Evolutionary conservation across 106 monocot genomes (phyloP), one percentile per base, ranked within the genome.

Genomic region (Dioscorea zingiberensis): DNA sequence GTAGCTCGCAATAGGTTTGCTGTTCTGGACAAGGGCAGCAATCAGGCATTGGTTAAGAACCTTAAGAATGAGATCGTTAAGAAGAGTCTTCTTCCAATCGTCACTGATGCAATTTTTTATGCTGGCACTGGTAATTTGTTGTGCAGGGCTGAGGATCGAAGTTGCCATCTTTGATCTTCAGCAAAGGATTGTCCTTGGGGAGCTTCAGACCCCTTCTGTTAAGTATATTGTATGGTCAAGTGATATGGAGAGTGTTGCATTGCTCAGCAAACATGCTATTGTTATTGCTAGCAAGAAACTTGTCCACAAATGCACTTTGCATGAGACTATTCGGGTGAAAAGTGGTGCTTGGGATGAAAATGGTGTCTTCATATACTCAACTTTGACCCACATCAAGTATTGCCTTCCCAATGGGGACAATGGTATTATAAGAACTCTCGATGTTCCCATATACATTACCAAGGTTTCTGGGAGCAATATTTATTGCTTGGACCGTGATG

Each of bases 301-400:
- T 63, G 62, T 67, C n/a, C 80, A 80, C 46, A 25, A 32, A 3
- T 86, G 81, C 55, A 86, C 86, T 3, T 78, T 86, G 47, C 81
- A 86, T 67, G 86, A 86, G 62, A 79, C 86, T 9, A 86, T 86
- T 51, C 78, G 82, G 48, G 78, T 86, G 30, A 86, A 86, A 72
- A 82, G 82, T 73, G 86, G 81, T 38, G 86, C 86, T 45, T 86
- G 86, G 86, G 86, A 86, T 70, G 86, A 86, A 10, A 82, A 79
- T 73, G 86, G 86, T 8, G 62, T 71, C 44, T 71, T 80, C 48
- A 75, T 80, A 21, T 80, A 75, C 27, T 75, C 80, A 21, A 80
- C 80, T 17, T 71, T 80, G 55, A 80, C 70, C 44, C 80, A 80
- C 56, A 71, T 80, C 11, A 80, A 80, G 23, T 80, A 80, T 27